Percentiles rank a stretch among this genome's conserved stretches.
phyloP scores from a whole-genome alignment of 2,329 filamentous ascomycete genomes.

The Exophiala bonariae region DNA sequence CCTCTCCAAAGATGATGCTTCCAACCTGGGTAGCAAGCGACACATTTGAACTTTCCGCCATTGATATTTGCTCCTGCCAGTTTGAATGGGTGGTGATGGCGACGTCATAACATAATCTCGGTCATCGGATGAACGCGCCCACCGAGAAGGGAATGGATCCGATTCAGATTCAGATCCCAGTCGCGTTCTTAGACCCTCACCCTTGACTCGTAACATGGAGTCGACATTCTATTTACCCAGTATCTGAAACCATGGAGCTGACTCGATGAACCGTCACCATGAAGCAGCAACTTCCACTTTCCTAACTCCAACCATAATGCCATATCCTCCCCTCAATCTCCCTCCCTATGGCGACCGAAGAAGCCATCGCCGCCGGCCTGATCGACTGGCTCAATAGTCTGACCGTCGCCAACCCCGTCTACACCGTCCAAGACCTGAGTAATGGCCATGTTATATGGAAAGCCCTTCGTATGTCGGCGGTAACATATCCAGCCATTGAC shows the following conservation, averaged over 20 bases:
- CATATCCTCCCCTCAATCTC: slow-evolving; percentile 3
- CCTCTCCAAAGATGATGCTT: too few relatives aligned
- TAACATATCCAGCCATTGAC: not conserved
- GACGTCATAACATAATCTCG: too few relatives aligned
- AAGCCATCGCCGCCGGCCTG: slow-evolving; percentile 45
- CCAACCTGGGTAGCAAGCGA: too few relatives aligned
- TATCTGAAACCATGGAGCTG: slow-evolving; percentile 18
- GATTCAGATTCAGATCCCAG: too few relatives aligned
- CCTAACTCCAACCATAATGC: slow-evolving; percentile 3
- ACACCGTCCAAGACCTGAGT: slow-evolving; percentile 37
- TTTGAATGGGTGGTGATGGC: too few relatives aligned
- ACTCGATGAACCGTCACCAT: not conserved
- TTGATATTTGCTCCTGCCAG: too few relatives aligned
- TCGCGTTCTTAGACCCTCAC: too few relatives aligned
- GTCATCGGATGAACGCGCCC: too few relatives aligned
- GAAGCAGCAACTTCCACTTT: not conserved
- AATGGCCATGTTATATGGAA: slow-evolving; percentile 49
- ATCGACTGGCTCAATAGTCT: slow-evolving; percentile 45
- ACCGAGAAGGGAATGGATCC: too few relatives aligned
- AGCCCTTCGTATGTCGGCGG: slow-evolving; percentile 33
- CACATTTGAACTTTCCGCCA: too few relatives aligned
- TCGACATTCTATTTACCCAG: not conserved
- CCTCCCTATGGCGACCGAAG: slow-evolving; percentile 45
- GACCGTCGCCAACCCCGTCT: slow-evolving; percentile 24
- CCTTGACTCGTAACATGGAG: too few relatives aligned